These are phyloP conservation scores for Ustilago cynodontis DNA, from an alignment of 1,284 basidiomycete genomes.

Conservation along the genomic window DNA sequence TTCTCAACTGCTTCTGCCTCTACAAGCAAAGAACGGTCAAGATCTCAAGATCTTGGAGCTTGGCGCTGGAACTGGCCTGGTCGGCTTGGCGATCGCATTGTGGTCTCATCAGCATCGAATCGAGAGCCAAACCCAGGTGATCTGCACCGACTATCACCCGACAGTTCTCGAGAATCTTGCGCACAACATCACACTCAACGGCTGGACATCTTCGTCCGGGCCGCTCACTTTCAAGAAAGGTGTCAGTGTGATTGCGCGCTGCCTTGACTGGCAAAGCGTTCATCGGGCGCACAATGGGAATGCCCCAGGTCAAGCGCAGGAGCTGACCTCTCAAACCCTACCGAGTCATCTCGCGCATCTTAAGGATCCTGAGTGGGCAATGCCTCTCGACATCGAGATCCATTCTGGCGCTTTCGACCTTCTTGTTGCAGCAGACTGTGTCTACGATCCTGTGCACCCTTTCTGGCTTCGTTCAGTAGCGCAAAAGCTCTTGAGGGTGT, in stretches of 20 bases:
- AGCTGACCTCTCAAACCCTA: constrained; percentile 54
- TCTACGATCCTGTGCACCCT: constrained; percentile 63
- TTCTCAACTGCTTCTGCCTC: constrained; percentile 51
- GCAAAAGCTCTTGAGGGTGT: constrained; percentile 31
- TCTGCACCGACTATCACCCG: constrained; percentile 63
- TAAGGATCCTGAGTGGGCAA: constrained; percentile 8
- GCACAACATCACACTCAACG: constrained; percentile 49
- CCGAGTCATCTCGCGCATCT: constrained; percentile 16
- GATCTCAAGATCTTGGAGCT: constrained; percentile 58
- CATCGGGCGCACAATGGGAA: constrained; percentile 13
- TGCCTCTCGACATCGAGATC: constrained; percentile 9
- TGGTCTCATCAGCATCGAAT: constrained; percentile 15
- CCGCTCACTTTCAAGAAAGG: background rate
- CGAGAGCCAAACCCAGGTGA: constrained; percentile 10
- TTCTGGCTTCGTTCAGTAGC: constrained; percentile 63
- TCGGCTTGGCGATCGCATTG: constrained; percentile 53
- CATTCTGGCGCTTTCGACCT: constrained; percentile 42
- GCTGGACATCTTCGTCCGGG: constrained; percentile 10
- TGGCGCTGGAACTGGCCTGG: constrained; percentile 65
- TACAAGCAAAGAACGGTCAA: background rate
- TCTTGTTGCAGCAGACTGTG: constrained; percentile 63
- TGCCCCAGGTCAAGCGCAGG: background rate
- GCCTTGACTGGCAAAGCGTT: constrained; percentile 62
- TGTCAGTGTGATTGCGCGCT: constrained; percentile 24
- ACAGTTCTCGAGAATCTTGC: constrained; percentile 58